Percentiles rank a stretch among this genome's conserved stretches.
These are phyloP conservation scores for Phialophora macrospora DNA, from an alignment of 2,329 filamentous ascomycete species.

Conservation along the genomic window DNA sequence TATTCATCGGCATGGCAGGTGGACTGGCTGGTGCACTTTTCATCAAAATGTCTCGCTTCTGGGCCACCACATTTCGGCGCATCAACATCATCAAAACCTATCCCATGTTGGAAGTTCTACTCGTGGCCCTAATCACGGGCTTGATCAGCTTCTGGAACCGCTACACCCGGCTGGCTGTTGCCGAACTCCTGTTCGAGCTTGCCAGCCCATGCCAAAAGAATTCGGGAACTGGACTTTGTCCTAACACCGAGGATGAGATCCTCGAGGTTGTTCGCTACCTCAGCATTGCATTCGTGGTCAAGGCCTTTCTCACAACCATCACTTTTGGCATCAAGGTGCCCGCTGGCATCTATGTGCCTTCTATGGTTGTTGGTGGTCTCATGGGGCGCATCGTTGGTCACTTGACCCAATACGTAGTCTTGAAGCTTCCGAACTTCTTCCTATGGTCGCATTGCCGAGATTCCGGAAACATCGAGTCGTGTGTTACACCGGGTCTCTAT, in stretches of 20 bases:
- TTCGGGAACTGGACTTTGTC: slow-evolving; percentile 78
- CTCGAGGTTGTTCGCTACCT: slow-evolving; percentile 74
- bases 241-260: slow-evolving; percentile 72
- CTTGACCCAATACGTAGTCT: slow-evolving; percentile 77
- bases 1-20: slow-evolving; percentile 82
- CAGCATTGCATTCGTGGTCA: slow-evolving; percentile 81
- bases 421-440: slow-evolving; percentile 71
- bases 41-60: slow-evolving; percentile 90
- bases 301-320: slow-evolving; percentile 83
- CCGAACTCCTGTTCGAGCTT: slow-evolving; percentile 86
- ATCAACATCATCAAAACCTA: slow-evolving; percentile 78
- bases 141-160: slow-evolving; percentile 91
- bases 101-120: slow-evolving; percentile 82
- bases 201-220: slow-evolving; percentile 79
- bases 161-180: slow-evolving; percentile 85
- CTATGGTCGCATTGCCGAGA: slow-evolving; percentile 75
- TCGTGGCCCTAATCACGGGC: slow-evolving; percentile 85
- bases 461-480: slow-evolving; percentile 68
- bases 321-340: slow-evolving; percentile 97
- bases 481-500: slow-evolving; percentile 96
- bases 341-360: slow-evolving; percentile 95
- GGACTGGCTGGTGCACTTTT: slow-evolving; percentile 87
- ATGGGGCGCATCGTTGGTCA: slow-evolving; percentile 90
- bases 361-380: slow-evolving; percentile 96
- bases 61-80: slow-evolving; percentile 86